A percentile compares a stretch with the other conserved stretches of the same genome.
Conservation (phyloP, 257 asterid genomes). For the Solanum pimpinellifolium region DNA sequence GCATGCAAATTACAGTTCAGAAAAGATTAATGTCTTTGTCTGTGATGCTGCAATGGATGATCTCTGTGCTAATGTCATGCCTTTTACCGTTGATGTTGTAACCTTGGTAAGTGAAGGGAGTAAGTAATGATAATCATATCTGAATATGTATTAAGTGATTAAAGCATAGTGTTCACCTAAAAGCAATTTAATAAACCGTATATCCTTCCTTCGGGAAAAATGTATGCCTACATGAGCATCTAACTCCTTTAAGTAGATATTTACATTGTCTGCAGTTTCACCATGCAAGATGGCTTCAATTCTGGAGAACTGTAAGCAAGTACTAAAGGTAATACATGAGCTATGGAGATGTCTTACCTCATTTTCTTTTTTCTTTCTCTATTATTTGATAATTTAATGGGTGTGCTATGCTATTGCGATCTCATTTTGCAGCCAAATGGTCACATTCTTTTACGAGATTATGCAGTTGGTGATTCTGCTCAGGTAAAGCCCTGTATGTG, state of each 20-base stretch:
- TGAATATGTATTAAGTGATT: background rate
- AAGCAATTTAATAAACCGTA: background rate
- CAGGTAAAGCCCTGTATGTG: constrained; percentile 35
- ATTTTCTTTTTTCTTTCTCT: background rate
- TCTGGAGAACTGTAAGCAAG: constrained; percentile 54
- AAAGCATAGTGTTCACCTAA: background rate
- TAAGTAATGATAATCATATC: background rate
- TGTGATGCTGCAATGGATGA: constrained; percentile 69
- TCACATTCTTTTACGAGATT: constrained; percentile 63
- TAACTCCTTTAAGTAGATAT: constrained; percentile 41
- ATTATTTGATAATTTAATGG: background rate
- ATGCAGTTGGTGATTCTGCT: constrained; percentile 68
- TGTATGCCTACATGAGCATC: background rate
- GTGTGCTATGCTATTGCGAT: background rate
- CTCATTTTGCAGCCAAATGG: constrained; percentile 60
- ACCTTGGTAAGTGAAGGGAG: constrained; percentile 48
- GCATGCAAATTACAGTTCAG: constrained; percentile 28
- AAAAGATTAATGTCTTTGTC: constrained; percentile 38
- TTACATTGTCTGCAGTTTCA: constrained; percentile 80
- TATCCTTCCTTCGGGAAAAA: background rate
- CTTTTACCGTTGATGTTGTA: constrained; percentile 61
- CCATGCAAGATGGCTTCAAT: constrained; percentile 64
- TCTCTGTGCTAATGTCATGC: constrained; percentile 29
- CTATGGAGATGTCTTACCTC: background rate
- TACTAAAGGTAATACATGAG: constrained; percentile 43